phyloP scores from a whole-genome alignment of 306 rosid genomes.

The Abrus pulchellus region DNA sequence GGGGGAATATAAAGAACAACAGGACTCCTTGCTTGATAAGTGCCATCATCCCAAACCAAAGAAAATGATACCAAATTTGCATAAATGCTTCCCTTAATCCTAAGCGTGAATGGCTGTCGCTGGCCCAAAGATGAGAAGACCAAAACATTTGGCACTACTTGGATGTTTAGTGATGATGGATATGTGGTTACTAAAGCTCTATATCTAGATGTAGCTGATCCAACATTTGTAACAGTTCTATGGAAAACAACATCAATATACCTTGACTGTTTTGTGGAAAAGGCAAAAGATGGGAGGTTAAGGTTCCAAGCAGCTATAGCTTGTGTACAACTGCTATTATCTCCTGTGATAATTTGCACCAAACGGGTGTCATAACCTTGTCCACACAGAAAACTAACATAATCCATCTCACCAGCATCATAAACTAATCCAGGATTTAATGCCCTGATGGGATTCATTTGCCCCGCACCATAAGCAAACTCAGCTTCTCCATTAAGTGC shows the following conservation, averaged over 20 bases:
- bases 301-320: not conserved
- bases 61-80: not conserved
- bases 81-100: not conserved
- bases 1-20: not conserved
- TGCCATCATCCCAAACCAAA: not conserved
- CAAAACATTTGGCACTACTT: not conserved
- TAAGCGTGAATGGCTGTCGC: no score
- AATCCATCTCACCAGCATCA: not conserved
- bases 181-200: not conserved
- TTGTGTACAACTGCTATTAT: not conserved
- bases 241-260: no score
- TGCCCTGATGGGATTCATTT: not conserved
- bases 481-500: constrained; percentile 45
- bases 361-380: not conserved
- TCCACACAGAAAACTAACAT: not conserved
- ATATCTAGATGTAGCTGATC: not conserved
- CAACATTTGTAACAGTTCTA: not conserved
- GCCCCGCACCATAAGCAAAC: constrained; percentile 45
- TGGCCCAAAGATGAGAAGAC: not conserved
- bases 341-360: not conserved
- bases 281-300: no score
- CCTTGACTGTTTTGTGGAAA: no score
- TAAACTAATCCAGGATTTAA: not conserved
- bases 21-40: not conserved
- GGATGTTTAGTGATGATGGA: not conserved